Evolutionary conservation across 2,329 filamentous ascomycete genomes (phyloP).

Genomic region (Clarireedia sp.): DNA sequence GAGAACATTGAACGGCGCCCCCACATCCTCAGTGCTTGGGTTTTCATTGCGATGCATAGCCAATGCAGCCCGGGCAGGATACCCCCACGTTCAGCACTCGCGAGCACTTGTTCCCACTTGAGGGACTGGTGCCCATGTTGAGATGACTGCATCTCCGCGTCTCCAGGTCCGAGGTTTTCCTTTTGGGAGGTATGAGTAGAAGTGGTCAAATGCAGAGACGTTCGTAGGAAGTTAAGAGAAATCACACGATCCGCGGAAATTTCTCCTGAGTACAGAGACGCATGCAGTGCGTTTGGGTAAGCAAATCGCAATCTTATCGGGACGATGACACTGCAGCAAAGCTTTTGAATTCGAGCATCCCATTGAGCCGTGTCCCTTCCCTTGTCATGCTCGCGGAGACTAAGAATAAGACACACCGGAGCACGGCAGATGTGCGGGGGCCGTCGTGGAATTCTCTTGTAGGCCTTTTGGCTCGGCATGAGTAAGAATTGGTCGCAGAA

Average conservation of each 20-base stretch:
- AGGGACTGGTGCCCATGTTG: neutral
- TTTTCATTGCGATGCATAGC: too few species aligned
- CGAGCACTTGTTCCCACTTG: too few species aligned
- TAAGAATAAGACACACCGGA: neutral
- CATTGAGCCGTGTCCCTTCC: neutral
- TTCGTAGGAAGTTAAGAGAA: too few species aligned
- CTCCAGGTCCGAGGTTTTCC: neutral
- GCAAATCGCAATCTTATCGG: neutral
- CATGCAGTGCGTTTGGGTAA: too few species aligned
- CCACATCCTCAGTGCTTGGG: too few species aligned
- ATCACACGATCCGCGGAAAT: too few species aligned
- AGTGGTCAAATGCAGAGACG: neutral
- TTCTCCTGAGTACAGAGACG: too few species aligned
- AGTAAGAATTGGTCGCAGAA: neutral
- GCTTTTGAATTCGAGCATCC: neutral
- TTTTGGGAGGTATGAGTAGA: too few species aligned
- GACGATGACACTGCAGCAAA: neutral
- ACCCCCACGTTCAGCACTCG: too few species aligned
- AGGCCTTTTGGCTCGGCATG: neutral
- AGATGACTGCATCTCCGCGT: neutral
- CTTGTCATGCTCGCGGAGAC: neutral
- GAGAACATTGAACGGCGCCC: too few species aligned
- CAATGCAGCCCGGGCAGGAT: too few species aligned
- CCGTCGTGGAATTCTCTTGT: neutral
- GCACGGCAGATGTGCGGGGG: neutral